Evolutionary conservation across 2,329 filamentous ascomycete genomes (phyloP).

Genomic region (Stemphylium beticola): DNA sequence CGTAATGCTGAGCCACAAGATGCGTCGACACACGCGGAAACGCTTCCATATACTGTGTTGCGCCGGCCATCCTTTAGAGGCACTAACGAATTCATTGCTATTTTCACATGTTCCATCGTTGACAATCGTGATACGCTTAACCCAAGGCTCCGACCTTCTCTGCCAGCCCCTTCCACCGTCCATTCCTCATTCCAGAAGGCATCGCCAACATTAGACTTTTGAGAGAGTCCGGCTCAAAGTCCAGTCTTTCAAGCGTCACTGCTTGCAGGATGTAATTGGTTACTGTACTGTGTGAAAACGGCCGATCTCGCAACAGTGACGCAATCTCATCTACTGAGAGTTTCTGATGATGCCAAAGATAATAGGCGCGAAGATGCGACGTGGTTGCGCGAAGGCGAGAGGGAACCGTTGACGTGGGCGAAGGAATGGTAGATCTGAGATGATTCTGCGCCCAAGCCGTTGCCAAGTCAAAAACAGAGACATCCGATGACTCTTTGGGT

Average conservation of each 20-base stretch:
- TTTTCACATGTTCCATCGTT: neutral
- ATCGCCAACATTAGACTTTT: slow-evolving; percentile 27
- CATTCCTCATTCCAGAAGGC: slow-evolving; percentile 30
- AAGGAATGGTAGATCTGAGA: slow-evolving; percentile 39
- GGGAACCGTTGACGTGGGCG: slow-evolving; percentile 16
- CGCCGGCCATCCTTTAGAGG: too few relatives aligned
- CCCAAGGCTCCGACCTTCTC: slow-evolving; percentile 26
- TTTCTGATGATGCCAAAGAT: slow-evolving; percentile 42
- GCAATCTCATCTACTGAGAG: slow-evolving; percentile 32
- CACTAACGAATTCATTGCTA: too few relatives aligned
- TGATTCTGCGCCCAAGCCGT: slow-evolving; percentile 39
- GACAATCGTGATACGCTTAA: neutral
- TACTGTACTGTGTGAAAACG: slow-evolving; percentile 38
- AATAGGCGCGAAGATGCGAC: slow-evolving; percentile 42
- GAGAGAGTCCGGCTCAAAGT: slow-evolving; percentile 30
- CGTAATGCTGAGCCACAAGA: too few relatives aligned
- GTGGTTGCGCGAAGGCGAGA: slow-evolving; percentile 40
- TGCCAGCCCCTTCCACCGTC: slow-evolving; percentile 34
- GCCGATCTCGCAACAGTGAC: slow-evolving; percentile 35
- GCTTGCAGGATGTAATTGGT: slow-evolving; percentile 40
- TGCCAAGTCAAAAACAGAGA: slow-evolving; percentile 32
- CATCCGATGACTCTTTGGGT: slow-evolving; percentile 11
- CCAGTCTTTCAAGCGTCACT: slow-evolving; percentile 36
- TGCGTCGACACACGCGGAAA: too few relatives aligned
- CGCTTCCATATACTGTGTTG: too few relatives aligned